These are phyloP conservation scores for Rhynchospora tenuis DNA, from an alignment of 176 grass and related monocot genomes.

Conservation along the genomic window DNA sequence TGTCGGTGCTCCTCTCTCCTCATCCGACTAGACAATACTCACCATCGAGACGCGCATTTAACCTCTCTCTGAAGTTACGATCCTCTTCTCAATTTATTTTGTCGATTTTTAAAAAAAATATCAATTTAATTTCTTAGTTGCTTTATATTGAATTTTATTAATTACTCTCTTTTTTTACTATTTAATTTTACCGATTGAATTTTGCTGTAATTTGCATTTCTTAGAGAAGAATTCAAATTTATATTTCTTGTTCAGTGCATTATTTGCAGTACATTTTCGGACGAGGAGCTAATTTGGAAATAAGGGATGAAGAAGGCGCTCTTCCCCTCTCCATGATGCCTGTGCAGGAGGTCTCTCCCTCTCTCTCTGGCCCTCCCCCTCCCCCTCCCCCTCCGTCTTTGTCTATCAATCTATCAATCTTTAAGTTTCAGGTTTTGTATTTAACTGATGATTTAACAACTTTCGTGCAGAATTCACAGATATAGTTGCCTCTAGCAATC, in stretches of 20 bases:
- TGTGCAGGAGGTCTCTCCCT: conserved; percentile 73
- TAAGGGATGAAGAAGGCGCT: conserved; percentile 92
- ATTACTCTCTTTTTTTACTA: no score
- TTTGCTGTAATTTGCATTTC: background rate
- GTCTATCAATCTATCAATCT: background rate
- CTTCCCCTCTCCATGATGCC: conserved; percentile 96
- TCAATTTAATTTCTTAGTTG: no score
- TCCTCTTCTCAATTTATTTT: no score
- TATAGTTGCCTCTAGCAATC: conserved; percentile 54
- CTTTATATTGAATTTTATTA: no score
- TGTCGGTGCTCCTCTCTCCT: no score
- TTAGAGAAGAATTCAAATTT: background rate
- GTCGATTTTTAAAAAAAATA: no score
- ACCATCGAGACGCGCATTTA: no score
- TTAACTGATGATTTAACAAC: background rate
- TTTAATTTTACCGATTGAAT: no score
- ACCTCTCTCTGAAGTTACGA: no score
- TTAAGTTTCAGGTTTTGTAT: background rate
- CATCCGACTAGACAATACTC: no score
- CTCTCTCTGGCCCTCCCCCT: no score
- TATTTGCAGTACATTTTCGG: conserved; percentile 54
- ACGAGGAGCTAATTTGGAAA: conserved; percentile 70
- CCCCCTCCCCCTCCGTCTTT: no score
- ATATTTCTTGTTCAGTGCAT: background rate
- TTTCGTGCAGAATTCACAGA: conserved; percentile 58